Evolutionary conservation across 306 rosid genomes (phyloP), one percentile per base, ranked within the genome.

Genomic region (Styphnolobium japonicum): DNA sequence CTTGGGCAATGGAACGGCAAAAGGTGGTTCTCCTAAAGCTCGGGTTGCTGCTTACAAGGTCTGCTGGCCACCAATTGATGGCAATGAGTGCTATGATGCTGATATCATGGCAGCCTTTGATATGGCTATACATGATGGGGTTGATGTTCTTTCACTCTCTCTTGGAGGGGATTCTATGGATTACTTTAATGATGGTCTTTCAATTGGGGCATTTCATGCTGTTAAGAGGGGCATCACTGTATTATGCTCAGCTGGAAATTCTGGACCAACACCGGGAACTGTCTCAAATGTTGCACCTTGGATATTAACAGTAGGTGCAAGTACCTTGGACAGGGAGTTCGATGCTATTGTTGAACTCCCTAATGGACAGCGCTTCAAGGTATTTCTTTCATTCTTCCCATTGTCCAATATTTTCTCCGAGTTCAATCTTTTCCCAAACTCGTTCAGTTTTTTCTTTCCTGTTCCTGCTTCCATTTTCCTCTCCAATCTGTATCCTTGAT

Each of bases 1-100:
- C 0, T 14, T 62, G 0, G 94, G 92, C 8, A 81, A 84, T 18
- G 98, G 97, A 45, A 91, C 93, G 2, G 98, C 98, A 22, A 73
- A 87, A 49, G 97, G 98, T 25, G 98, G 98, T 42, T 91, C 97
- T 7, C 97, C 98, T 0, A 85, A 49, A 69, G 94, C 98, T 15
- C 25, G 94, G 5, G 88, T 93, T 6, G 98, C 90, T 0, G n/a
- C 89, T 16, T 93, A 91, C 78, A 93, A 89, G 84, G 97, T 91
- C 0, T 93, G 97, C 33, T 91, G 98, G 98, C 90, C 89, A 0
- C 63, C 79, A 4, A 0, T 82, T 8, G 71, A 12, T 0, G 56
- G 1, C 8, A 1, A 46, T 4, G 84, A 52, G 11, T 91, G 97
- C 83, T 83, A 71, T 43, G 97, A 89, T 19, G 84, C 89, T 2